phyloP scores from a whole-genome alignment of 768 basidiomycete species.

The Termitomyces eurrhizus region DNA sequence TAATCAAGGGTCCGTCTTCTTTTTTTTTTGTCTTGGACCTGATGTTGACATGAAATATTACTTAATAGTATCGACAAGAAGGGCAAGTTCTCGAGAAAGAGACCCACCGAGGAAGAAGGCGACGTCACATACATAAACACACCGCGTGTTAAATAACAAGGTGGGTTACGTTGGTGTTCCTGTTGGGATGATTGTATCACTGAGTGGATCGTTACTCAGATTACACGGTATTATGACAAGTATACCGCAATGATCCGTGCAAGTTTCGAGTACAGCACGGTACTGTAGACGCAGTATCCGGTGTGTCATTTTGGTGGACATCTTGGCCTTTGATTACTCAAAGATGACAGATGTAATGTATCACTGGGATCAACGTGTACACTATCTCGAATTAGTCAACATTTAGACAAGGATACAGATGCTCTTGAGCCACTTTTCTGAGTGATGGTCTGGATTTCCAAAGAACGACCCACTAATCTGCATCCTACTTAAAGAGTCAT shows the following conservation, averaged over 20 bases:
- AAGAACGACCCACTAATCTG: neutral
- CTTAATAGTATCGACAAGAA: slow-evolving; percentile 77
- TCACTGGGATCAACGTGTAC: slow-evolving; percentile 1
- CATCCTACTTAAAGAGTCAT: neutral
- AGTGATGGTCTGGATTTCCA: neutral
- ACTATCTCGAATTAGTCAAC: neutral
- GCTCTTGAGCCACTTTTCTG: neutral
- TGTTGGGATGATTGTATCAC: neutral
- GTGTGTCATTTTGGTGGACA: neutral
- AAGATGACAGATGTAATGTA: neutral
- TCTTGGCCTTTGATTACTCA: neutral
- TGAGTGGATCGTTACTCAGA: slow-evolving; percentile 37
- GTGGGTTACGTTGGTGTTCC: slow-evolving; percentile 28
- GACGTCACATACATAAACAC: slow-evolving; percentile 98
- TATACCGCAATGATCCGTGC: slow-evolving; percentile 95
- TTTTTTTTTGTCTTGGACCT: neutral
- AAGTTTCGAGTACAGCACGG: slow-evolving; percentile 97
- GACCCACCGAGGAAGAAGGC: slow-evolving; percentile 86
- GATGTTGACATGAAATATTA: slow-evolving; percentile 4
- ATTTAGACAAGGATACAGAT: neutral
- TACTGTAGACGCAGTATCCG: slow-evolving; percentile 47
- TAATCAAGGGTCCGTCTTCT: slow-evolving; percentile 78
- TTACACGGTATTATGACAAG: slow-evolving; percentile 94
- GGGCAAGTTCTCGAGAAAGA: slow-evolving; percentile 85
- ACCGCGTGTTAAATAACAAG: slow-evolving; percentile 98